phyloP scores from a whole-genome alignment of 208 protist species.

The Strigomonas culicis region DNA sequence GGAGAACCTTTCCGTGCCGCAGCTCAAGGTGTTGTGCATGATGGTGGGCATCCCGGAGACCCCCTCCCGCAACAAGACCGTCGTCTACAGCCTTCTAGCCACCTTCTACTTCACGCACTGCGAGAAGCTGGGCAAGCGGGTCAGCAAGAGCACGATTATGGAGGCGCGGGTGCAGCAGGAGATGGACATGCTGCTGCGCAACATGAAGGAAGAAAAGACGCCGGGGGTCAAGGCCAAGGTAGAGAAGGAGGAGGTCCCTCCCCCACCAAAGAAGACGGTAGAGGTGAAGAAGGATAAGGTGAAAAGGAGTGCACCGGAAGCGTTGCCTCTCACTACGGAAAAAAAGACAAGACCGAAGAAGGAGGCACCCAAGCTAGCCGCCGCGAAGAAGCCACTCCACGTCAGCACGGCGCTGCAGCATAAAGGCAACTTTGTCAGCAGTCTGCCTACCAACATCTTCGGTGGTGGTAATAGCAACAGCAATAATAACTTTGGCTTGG shows the following conservation, averaged over 20 bases:
- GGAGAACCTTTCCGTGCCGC: constrained; percentile 50
- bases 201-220: constrained; percentile 8
- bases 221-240: neutral
- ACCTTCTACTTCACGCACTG: constrained; percentile 82
- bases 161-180: constrained; percentile 48
- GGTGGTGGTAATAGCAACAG: no score
- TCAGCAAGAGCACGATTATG: constrained; percentile 46
- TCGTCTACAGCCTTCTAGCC: constrained; percentile 74
- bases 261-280: neutral
- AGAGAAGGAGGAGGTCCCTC: constrained; percentile 11
- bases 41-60: constrained; percentile 64
- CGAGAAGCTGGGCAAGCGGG: constrained; percentile 80
- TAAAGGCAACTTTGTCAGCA: no score
- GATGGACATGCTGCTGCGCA: constrained; percentile 36
- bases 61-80: constrained; percentile 41
- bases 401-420: no score
- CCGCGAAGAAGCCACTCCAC: no score
- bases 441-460: no score
- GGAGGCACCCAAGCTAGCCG: no score
- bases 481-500: no score
- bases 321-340: neutral
- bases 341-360: neutral
- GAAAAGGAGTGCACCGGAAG: constrained; percentile 2
- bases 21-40: constrained; percentile 64
- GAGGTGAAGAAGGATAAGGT: constrained; percentile 1